phyloP scores from a whole-genome alignment of 2,329 filamentous ascomycete species.

The Achaetomium macrosporum region DNA sequence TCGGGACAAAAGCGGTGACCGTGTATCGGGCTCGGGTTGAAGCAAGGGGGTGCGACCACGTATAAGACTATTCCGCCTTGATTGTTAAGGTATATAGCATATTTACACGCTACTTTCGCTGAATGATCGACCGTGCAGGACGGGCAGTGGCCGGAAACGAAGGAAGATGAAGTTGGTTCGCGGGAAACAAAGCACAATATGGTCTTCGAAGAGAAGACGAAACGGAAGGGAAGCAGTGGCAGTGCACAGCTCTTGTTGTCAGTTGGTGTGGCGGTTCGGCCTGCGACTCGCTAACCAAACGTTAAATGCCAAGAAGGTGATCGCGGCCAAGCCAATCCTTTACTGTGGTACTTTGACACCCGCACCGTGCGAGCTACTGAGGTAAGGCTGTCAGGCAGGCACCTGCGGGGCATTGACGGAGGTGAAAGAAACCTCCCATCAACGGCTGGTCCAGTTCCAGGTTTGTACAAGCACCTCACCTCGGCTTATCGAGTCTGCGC shows the following conservation, averaged over 20 bases:
- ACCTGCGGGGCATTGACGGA: too few relatives aligned
- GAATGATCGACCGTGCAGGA: constrained; percentile 1
- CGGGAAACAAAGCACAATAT: background rate
- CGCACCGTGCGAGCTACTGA: too few relatives aligned
- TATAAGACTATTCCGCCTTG: too few relatives aligned
- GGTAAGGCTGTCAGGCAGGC: too few relatives aligned
- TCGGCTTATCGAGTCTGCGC: too few relatives aligned
- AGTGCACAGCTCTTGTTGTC: constrained; percentile 9
- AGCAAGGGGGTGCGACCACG: background rate
- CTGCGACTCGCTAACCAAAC: background rate
- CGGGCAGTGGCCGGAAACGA: background rate
- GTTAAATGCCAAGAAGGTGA: background rate
- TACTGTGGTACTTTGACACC: too few relatives aligned
- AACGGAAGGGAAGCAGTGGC: constrained; percentile 5
- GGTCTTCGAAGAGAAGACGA: background rate
- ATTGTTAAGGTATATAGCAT: background rate
- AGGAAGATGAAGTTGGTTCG: background rate
- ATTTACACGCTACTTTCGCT: background rate
- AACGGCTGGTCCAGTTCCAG: too few relatives aligned
- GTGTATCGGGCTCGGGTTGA: background rate
- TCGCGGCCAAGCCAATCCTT: background rate
- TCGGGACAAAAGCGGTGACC: background rate
- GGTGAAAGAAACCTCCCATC: too few relatives aligned
- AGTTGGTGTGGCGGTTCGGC: constrained; percentile 11
- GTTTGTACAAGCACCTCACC: too few relatives aligned